Evolutionary conservation across 768 basidiomycete genomes (phyloP), one percentile per base, ranked within the genome.

Genomic region (Lepiota venenata): DNA sequence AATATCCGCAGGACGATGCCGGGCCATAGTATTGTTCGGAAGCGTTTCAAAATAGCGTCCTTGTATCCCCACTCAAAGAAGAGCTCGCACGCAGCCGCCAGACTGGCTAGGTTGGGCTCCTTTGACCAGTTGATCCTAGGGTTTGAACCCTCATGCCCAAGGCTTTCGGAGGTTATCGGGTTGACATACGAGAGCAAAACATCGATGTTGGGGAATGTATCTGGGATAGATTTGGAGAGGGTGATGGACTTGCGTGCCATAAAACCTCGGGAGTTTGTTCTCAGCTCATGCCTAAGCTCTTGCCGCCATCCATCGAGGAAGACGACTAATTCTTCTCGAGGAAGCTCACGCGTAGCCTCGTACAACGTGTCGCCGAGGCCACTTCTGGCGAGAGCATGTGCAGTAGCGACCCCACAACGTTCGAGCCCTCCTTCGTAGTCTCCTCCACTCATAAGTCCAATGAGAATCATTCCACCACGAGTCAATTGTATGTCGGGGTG

Each of bases 61-160:
- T 78, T 85, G 47, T 91, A 85, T 0, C 93, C 93, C 93, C 93
- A 97, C 64, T 95, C 93, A 58, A 96, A 96, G 65, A 85, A 88
- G 44, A 85, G 76, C 67, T 97, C 94, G 71, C 93, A 95, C 2
- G 85, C 75, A 9, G 73, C 80, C 0, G 94, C 93, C 14, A 95
- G 79, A 50, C 80, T 82, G 14, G 78, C 79, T 1, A 91, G 71
- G 60, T 87, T 82, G 0, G 88, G 87, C 56, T 92, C 88, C 52
- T 71, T 76, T 1, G 74, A 65, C 73, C 78, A 79, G 0, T 71
- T 77, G 22, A 76, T 65, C 55, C 61, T 66, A 47, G 70, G 59
- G 35, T 73, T 69, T 35, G 70, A 66, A 18, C 63, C 64, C 2
- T 70, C 63, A 48, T 73, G 67, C 11, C 81, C 77, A 59, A 77